Conservation (phyloP, 176 grass and related monocot genomes). For the Areca catechu region DNA sequence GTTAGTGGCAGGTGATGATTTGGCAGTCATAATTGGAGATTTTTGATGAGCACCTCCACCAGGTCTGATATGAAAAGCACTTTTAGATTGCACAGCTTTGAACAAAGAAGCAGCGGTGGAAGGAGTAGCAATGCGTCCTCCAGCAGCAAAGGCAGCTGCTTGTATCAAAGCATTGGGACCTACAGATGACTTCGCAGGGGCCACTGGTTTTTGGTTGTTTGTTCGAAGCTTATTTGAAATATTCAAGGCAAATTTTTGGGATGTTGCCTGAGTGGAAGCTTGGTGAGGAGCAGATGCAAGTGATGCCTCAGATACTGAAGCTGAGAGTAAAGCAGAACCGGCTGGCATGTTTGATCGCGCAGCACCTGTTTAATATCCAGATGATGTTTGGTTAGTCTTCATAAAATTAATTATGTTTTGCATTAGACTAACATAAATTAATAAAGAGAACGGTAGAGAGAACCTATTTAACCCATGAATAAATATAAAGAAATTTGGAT, state of each 20-base stretch:
- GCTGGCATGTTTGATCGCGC: conserved; percentile 1
- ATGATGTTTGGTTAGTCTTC: background rate
- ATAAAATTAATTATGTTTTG: background rate
- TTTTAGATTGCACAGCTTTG: conserved; percentile 70
- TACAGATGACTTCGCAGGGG: background rate
- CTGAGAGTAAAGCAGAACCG: conserved; percentile 7
- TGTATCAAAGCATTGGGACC: conserved; percentile 49
- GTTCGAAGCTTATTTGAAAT: conserved; percentile 31
- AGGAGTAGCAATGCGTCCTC: conserved; percentile 60
- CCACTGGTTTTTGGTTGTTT: conserved; percentile 24
- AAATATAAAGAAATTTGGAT: no score
- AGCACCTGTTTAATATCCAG: conserved; percentile 9
- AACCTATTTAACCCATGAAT: no score
- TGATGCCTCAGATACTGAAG: conserved; percentile 21
- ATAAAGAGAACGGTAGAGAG: no score
- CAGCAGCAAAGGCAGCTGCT: conserved; percentile 82
- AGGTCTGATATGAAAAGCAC: conserved; percentile 60
- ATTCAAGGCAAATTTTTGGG: conserved; percentile 23
- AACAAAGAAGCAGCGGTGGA: conserved; percentile 38
- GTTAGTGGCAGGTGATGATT: conserved; percentile 15
- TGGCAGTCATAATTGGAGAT: conserved; percentile 26
- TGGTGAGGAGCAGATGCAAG: conserved; percentile 24
- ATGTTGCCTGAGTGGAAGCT: conserved; percentile 18
- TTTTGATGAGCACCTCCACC: conserved; percentile 27
- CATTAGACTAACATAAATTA: no score